Percentiles rank a stretch among this genome's conserved stretches.
These are phyloP conservation scores for Bipolaris bicolor DNA, from an alignment of 2,329 filamentous ascomycete species.

Conservation along the genomic window DNA sequence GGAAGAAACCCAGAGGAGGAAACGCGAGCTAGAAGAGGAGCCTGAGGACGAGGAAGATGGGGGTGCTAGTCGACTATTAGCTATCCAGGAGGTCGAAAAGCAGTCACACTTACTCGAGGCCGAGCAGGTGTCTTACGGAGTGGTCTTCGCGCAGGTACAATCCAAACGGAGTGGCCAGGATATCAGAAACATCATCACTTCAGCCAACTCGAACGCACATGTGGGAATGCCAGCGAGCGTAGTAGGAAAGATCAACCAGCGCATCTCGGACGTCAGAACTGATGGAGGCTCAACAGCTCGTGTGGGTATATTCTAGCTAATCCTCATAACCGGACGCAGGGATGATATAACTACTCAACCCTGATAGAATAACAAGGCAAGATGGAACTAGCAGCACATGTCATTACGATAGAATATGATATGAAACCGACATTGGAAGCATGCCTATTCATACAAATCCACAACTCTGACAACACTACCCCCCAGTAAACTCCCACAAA, in stretches of 20 bases:
- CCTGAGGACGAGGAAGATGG: conserved; percentile 18
- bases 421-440: no score
- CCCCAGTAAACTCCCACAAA: no score
- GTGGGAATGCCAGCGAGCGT: conserved; percentile 14
- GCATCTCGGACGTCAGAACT: not conserved
- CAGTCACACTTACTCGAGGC: conserved; percentile 15
- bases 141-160: conserved; percentile 16
- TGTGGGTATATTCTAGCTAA: not conserved
- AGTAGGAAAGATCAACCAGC: conserved; percentile 19
- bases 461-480: no score
- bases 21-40: conserved; percentile 10
- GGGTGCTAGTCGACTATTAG: conserved; percentile 12
- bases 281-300: not conserved
- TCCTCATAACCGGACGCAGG: not conserved
- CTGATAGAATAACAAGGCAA: no score
- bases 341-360: not conserved
- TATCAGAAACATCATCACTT: conserved; percentile 15
- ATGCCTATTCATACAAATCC: no score
- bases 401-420: no score
- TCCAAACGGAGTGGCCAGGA: conserved; percentile 17
- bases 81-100: conserved; percentile 18
- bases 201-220: conserved; percentile 8
- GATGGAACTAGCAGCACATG: no score
- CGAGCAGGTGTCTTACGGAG: conserved; percentile 17
- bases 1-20: conserved; percentile 4